phyloP scores from a whole-genome alignment of 495 filamentous ascomycete species.

The Penicillium taxi region DNA sequence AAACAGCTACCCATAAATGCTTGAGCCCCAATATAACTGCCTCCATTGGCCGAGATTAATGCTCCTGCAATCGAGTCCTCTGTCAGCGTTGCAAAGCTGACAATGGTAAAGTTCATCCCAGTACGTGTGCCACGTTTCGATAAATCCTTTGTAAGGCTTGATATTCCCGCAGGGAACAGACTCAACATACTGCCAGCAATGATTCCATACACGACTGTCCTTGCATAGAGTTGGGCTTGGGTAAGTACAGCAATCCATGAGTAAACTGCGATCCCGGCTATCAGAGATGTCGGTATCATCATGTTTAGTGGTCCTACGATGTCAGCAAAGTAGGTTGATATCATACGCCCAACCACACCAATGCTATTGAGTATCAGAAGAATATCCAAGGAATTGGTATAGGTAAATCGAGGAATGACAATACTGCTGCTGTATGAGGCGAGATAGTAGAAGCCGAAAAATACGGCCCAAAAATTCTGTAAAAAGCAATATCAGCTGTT shows the following conservation, averaged over 20 bases:
- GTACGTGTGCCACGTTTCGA: slow-evolving; percentile 63
- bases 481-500: too few species aligned
- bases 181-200: slow-evolving; percentile 60
- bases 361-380: slow-evolving; percentile 68
- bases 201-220: slow-evolving; percentile 56
- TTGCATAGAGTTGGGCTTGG: slow-evolving; percentile 46
- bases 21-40: slow-evolving; percentile 52
- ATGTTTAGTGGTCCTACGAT: slow-evolving; percentile 56
- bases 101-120: slow-evolving; percentile 75
- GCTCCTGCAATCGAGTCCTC: slow-evolving; percentile 69
- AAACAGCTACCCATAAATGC: slow-evolving; percentile 43
- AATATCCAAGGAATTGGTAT: slow-evolving; percentile 52
- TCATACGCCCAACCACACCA: slow-evolving; percentile 54
- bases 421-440: slow-evolving; percentile 51
- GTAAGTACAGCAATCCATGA: slow-evolving; percentile 54
- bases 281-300: slow-evolving; percentile 48
- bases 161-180: slow-evolving; percentile 53
- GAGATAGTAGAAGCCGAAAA: slow-evolving; percentile 73
- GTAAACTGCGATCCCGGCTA: too few species aligned
- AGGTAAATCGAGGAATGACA: slow-evolving; percentile 47
- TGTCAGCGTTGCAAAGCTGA: slow-evolving; percentile 62
- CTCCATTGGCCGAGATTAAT: slow-evolving; percentile 42
- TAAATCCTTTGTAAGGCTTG: slow-evolving; percentile 55
- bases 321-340: slow-evolving; percentile 61
- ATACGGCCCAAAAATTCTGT: slow-evolving; percentile 60